Evolutionary conservation across 768 basidiomycete genomes (phyloP), one percentile per base, ranked within the genome.

Genomic region (Calvatia gigantea): DNA sequence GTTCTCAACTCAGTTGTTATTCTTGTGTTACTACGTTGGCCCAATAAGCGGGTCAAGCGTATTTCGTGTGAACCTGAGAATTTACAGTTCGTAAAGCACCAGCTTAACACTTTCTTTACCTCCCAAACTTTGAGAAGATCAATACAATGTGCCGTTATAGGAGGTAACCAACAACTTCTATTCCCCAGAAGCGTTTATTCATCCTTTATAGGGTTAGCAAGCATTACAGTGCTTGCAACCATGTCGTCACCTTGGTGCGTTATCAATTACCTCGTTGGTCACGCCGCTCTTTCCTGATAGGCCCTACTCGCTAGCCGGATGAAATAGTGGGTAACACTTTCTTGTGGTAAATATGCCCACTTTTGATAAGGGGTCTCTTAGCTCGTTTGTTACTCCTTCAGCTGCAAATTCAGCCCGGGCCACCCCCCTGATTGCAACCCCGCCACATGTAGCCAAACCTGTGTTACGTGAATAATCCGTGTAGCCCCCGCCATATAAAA

Each of bases 371-470:
- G n/a, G 11, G 14, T 32, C n/a, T 14, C 27, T 15, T 28, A 58
- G 57, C 48, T 54, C n/a, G 32, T 49, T 14, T 58, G 57, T 21
- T 52, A 50, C 25, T 15, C n/a, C 7, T 23, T 38, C 6, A 58
- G 11, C 2, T 58, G 57, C 57, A 53, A 39, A 21, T 54, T 58
- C 25, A 58, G 57, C 21, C 57, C 57, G 4, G 29, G 43, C 11
- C 57, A 58, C 17, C 57, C 47, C 8, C 4, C 31, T 19, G 21
- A 27, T 28, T 58, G 57, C 27, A 19, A 23, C 23, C 57, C 51
- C n/a, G 51, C 57, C 23, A 42, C 2, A 6, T 58, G 57, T 29
- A 14, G 23, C 17, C 37, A 47, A 15, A 58, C 51, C 3, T 58
- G 57, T 14, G 43, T 51, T 58, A 49, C 29, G 52, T 58, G 15